Conservation (phyloP, 768 basidiomycete genomes). For the Rhizopogon sp. region DNA sequence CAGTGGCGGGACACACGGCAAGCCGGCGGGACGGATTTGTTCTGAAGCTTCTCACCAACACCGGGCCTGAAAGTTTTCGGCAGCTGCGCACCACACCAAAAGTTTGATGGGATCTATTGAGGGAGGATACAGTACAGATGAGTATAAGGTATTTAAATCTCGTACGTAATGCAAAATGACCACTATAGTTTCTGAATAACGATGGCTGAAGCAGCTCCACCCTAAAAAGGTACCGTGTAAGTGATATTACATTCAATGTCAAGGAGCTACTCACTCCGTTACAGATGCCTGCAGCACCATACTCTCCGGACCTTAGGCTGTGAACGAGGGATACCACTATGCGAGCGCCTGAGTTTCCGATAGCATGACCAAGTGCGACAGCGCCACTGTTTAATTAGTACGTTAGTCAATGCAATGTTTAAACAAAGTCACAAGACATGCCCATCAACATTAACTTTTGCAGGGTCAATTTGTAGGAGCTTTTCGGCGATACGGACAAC, state of each 20-base stretch:
- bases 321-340: slow-evolving; percentile 93
- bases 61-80: too few relatives aligned
- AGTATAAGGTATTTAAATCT: slow-evolving; percentile 13
- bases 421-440: slow-evolving; percentile 29
- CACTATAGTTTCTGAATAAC: slow-evolving; percentile 81
- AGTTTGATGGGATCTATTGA: slow-evolving; percentile 5
- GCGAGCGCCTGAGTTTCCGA: slow-evolving; percentile 92
- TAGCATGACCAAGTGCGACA: slow-evolving; percentile 92
- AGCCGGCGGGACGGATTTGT: not conserved
- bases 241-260: slow-evolving; percentile 6
- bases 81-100: not conserved
- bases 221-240: slow-evolving; percentile 39
- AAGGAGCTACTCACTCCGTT: slow-evolving; percentile 70
- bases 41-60: slow-evolving; percentile 6
- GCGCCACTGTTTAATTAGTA: slow-evolving; percentile 63
- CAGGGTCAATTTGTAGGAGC: slow-evolving; percentile 74
- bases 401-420: slow-evolving; percentile 10
- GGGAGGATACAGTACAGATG: slow-evolving; percentile 1
- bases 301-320: slow-evolving; percentile 87
- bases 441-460: slow-evolving; percentile 90
- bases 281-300: slow-evolving; percentile 95
- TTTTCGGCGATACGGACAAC: slow-evolving; percentile 91
- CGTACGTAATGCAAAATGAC: slow-evolving; percentile 6
- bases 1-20: not conserved
- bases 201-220: slow-evolving; percentile 89